Percentiles rank a stretch among this genome's conserved stretches.
phyloP scores from a whole-genome alignment of 768 basidiomycete genomes.

The Lentinula detonsa region DNA sequence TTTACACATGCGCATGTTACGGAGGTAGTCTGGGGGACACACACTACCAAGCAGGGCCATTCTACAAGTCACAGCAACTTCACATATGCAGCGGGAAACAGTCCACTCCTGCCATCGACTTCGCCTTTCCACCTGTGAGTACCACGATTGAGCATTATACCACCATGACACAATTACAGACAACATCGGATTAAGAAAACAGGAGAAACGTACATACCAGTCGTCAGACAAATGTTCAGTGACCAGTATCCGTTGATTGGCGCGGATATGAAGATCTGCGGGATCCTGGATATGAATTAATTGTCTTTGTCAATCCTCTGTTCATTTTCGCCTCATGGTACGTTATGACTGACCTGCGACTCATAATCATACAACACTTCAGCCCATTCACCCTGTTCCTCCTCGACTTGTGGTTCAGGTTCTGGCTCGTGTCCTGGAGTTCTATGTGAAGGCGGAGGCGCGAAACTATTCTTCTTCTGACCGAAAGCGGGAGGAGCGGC shows the following conservation, averaged over 20 bases:
- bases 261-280: conserved; percentile 57
- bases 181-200: conserved; percentile 3
- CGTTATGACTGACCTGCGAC: conserved; percentile 38
- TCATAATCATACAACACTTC: conserved; percentile 73
- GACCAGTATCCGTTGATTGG: conserved; percentile 54
- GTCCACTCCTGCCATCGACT: conserved; percentile 48
- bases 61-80: conserved; percentile 39
- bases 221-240: conserved; percentile 66
- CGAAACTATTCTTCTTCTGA: conserved; percentile 37
- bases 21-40: no score
- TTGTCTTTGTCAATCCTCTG: not conserved
- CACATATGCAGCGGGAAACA: conserved; percentile 69
- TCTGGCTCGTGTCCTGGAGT: conserved; percentile 25
- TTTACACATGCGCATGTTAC: not conserved
- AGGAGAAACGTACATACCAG: conserved; percentile 43
- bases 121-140: conserved; percentile 61
- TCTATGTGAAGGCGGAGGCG: conserved; percentile 48
- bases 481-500: conserved; percentile 30
- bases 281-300: conserved; percentile 42
- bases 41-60: not conserved
- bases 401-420: conserved; percentile 29
- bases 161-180: not conserved
- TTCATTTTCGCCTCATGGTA: not conserved
- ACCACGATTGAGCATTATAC: not conserved
- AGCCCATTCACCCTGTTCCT: conserved; percentile 61